Base-by-base conservation (phyloP, 345 rosid genomes). In the Salix arbutifolia region DNA sequence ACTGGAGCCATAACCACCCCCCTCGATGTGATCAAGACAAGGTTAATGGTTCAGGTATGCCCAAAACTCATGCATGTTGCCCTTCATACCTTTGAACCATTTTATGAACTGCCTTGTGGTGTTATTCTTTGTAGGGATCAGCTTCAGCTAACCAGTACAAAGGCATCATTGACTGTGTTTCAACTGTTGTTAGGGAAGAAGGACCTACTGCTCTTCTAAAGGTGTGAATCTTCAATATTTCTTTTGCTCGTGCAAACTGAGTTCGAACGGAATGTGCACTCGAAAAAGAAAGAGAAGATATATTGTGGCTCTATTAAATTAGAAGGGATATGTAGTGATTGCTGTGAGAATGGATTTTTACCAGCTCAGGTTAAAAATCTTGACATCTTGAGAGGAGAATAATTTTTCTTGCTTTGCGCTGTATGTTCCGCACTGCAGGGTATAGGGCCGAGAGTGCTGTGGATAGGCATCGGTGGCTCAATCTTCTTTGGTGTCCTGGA, bases 1-100 rank as follows among this genome's bases (percentile, higher is more conserved):
- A 96, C 99, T 17, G 99, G 98, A 83, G 99, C 98, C 60, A 88
- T 93, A 77, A 96, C 99, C 71, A 93, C 99, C 67, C 99, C 99
- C 9, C 97, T 92, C 17, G 99, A 93, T 83, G 98, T 96, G 79
- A 91, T 96, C 75, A 96, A 96, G 86, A 96, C 99, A 64, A 92
- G 99, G 69, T 82, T 93, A 83, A 96, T 96, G 99, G 86, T 88
- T 90, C 98, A 96, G 96, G 99, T 93, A 84, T 52, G 35, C 62
- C 1, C 8, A 69, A 46, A 83, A 75, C 11, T 79, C 21, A 65
- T 50, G 28, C 75, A 61, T 35, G 6, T 50, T 76, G 7, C 25
- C 61, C 50, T 73, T 72, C 23, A 50, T 19, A 19, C 40, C 16
- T 28, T 77, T 67, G 67, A 21, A 60, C 18, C 65, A 64, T 30